Evolutionary conservation across 495 filamentous ascomycete genomes (phyloP), one percentile per base, ranked within the genome.

Genomic region (Penicillium maclennaniae): DNA sequence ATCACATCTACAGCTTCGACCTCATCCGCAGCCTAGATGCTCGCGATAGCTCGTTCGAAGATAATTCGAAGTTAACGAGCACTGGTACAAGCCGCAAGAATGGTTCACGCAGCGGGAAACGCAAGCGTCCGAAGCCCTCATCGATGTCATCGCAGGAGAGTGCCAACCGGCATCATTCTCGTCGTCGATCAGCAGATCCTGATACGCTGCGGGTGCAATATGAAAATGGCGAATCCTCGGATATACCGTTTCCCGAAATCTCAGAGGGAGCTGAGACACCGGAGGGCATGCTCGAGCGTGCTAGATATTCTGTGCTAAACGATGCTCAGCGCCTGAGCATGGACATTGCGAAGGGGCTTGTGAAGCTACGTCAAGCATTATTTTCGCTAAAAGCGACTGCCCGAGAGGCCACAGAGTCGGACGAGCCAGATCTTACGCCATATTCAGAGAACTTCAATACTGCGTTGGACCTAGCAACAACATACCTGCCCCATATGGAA

Each of bases 1-100:
- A 88, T 53, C 79, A 82, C 47, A 85, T 89, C 54, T 89, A 90
- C 65, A 83, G 82, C 60, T 90, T 90, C 55, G 83, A 89, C 61
- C 69, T 90, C 15, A 69, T 86, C 31, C 73, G 74, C n/a, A 83
- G 77, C 61, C 78, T 83, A 1, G 82, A 86, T 69, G 79, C 80
- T 27, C 64, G 69, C 52, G 74, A 81, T 31, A 27, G 54, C 37
- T 53, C 66, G 10, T 45, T 39, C 15, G 47, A 54, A 36, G 45
- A 54, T 15, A 55, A 53, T 10, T 53, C 55, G 9, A 28, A 53
- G 1, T 51, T 52, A 19, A 59, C 59, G 44, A 62, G 46, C 20
- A 50, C 61, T 15, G 51, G 41, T 31, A 38, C 60, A 39, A 49
- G 59, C 39, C 54, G 66, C 54, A 61, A 69, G 54, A 43, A 68